Conservation (phyloP, 352 stramenopile genomes). For the Achlya hypogyna region DNA sequence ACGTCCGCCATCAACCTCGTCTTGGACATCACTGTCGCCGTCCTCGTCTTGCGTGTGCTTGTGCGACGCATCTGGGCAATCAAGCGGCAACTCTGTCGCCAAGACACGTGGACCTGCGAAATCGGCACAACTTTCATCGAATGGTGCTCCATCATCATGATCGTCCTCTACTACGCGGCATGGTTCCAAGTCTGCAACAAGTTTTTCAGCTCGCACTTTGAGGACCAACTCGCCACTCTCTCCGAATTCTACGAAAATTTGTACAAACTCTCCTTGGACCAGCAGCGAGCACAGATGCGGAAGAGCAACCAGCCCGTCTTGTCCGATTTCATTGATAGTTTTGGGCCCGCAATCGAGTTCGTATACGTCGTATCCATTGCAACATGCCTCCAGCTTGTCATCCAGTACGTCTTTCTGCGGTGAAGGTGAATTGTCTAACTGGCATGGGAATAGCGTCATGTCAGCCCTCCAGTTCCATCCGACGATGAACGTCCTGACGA, state of each 20-base stretch:
- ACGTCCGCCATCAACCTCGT: background rate
- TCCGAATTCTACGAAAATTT: background rate
- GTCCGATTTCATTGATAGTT: background rate
- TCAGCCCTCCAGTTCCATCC: background rate
- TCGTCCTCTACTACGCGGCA: background rate
- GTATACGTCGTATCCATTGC: constrained; percentile 5
- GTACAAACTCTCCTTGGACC: background rate
- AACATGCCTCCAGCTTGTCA: background rate
- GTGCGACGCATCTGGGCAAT: background rate
- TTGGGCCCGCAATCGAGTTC: background rate
- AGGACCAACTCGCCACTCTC: background rate
- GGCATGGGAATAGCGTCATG: background rate
- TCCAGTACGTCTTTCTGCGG: background rate
- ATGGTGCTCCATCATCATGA: background rate
- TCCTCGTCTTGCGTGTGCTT: background rate
- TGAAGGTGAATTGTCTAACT: background rate
- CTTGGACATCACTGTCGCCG: background rate
- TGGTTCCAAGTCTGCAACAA: constrained; percentile 1
- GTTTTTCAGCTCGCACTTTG: background rate
- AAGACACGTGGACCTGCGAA: background rate
- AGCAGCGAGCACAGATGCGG: too few species aligned
- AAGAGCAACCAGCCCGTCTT: background rate
- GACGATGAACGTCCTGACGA: constrained; percentile 3
- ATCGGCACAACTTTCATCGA: background rate
- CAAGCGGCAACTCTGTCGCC: background rate